Conservation (phyloP, 2,329 filamentous ascomycete genomes). For the Stemphylium vesicarium region DNA sequence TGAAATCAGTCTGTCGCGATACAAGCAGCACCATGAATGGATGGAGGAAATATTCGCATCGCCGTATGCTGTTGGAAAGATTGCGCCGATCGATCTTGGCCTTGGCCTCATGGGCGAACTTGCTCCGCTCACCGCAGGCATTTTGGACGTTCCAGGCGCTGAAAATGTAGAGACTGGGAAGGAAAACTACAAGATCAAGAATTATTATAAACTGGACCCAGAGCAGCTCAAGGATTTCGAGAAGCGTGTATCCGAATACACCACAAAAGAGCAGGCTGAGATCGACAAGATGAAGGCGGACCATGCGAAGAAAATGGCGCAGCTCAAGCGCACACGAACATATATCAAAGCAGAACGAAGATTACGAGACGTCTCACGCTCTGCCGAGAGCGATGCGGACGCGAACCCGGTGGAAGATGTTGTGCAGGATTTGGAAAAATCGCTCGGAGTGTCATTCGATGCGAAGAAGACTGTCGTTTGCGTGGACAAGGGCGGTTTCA, state of each 20-base stretch:
- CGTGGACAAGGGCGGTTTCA: slow-evolving; percentile 77
- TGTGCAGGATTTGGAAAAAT: slow-evolving; percentile 73
- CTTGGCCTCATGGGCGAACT: slow-evolving; percentile 81
- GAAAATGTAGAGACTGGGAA: slow-evolving; percentile 34
- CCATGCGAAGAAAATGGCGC: slow-evolving; percentile 77
- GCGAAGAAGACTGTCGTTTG: slow-evolving; percentile 70
- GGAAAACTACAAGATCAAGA: slow-evolving; percentile 49
- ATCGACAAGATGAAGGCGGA: slow-evolving; percentile 83
- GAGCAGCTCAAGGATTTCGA: slow-evolving; percentile 86
- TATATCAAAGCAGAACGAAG: slow-evolving; percentile 78
- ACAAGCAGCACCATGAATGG: slow-evolving; percentile 97
- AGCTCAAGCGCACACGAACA: slow-evolving; percentile 72
- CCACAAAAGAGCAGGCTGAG: slow-evolving; percentile 76
- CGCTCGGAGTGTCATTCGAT: slow-evolving; percentile 70
- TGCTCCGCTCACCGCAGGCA: slow-evolving; percentile 79
- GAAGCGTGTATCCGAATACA: slow-evolving; percentile 74
- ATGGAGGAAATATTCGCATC: slow-evolving; percentile 97
- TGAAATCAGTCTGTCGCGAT: slow-evolving; percentile 85
- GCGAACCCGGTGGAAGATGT: slow-evolving; percentile 71
- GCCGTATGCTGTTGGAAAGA: slow-evolving; percentile 83
- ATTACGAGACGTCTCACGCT: slow-evolving; percentile 69
- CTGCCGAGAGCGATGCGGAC: slow-evolving; percentile 29
- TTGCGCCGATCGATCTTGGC: slow-evolving; percentile 84
- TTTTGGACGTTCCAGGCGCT: slow-evolving; percentile 69
- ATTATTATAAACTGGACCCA: slow-evolving; percentile 72